Evolutionary conservation across 345 rosid species (phyloP), one percentile per base, ranked within the genome.

Genomic region (Pugionium dolabratum): DNA sequence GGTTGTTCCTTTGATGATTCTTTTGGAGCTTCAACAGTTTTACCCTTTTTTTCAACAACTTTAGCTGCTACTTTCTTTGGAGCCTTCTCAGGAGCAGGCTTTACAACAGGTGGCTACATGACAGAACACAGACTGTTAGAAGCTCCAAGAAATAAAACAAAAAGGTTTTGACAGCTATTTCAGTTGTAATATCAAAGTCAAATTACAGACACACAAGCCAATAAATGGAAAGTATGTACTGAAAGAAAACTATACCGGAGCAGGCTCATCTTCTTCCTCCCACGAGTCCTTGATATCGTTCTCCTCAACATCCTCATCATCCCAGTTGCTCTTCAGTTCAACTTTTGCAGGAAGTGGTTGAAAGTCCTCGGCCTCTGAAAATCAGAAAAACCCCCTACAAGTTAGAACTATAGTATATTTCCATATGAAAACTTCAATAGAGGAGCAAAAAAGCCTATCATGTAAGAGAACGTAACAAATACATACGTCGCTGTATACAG

Each of bases 251-350:
- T 34, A 70, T 89, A 90, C 98, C 60, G 70, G 82, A 74, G 80
- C 76, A 54, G 86, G 80, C 70, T 86, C 91, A 71, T 93, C 98
- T 6, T 93, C 98, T 72, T 88, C 96, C 74, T 93, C 98, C 98
- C 97, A 93, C 4, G 98, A 93, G 52, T 93, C 98, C 73, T 90
- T 93, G 70, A 93, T 79, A 75, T 83, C 96, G 68, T 75, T 59
- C 10, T 88, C 97, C 66, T 93, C 97, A 51, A 78, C 80, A 68
- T 93, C 97, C 75, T 93, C 98, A 66, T 90, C 98, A 64, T 93
- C 94, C 98, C 98, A 93, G 3, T 69, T 73, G 41, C 64, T 85
- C 80, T 75, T 79, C 47, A 80, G 73, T 34, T 52, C 82, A 49
- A 64, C 82, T 81, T 90, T 86, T 4, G 61, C 28, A 64, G 48